Conservation (phyloP, 495 filamentous ascomycete genomes). For the Mycothermus thermophilus region DNA sequence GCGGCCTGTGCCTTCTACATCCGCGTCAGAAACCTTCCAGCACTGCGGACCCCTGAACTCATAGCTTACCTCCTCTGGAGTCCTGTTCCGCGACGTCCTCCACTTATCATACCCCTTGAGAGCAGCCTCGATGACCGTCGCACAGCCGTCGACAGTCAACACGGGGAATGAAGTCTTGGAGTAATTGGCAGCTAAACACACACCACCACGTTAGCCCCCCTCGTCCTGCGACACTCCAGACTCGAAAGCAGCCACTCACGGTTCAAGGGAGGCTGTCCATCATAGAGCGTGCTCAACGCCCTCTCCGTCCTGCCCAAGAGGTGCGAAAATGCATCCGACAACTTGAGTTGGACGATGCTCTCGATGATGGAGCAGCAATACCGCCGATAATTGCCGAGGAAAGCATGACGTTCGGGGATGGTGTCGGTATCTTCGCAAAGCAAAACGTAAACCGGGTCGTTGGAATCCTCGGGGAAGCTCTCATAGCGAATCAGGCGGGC, state of each 20-base stretch:
- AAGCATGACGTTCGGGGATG: slow-evolving; percentile 84
- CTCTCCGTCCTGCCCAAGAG: slow-evolving; percentile 65
- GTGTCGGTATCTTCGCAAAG: slow-evolving; percentile 90
- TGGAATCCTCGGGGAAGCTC: slow-evolving; percentile 60
- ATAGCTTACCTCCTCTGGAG: slow-evolving; percentile 41
- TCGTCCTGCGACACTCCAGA: no score
- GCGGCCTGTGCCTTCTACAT: slow-evolving; percentile 45
- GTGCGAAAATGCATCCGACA: slow-evolving; percentile 73
- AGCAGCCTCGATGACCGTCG: slow-evolving; percentile 79
- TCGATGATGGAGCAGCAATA: slow-evolving; percentile 81
- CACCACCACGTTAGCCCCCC: slow-evolving; percentile 18
- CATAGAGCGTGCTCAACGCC: slow-evolving; percentile 61
- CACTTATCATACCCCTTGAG: slow-evolving; percentile 82
- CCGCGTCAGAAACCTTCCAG: slow-evolving; percentile 5
- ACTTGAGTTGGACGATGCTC: slow-evolving; percentile 59
- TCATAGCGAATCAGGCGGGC: slow-evolving; percentile 71
- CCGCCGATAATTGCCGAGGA: slow-evolving; percentile 90
- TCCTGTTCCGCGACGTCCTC: slow-evolving; percentile 41
- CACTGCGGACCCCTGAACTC: slow-evolving; percentile 1
- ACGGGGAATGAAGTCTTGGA: slow-evolving; percentile 64
- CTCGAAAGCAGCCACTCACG: slow-evolving; percentile 46
- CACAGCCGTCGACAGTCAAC: slow-evolving; percentile 75
- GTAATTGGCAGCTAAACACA: slow-evolving; percentile 48
- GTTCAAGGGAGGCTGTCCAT: slow-evolving; percentile 51
- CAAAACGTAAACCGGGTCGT: slow-evolving; percentile 66